Evolutionary conservation across 306 rosid species (phyloP).

Genomic region (Fagus crenata): DNA sequence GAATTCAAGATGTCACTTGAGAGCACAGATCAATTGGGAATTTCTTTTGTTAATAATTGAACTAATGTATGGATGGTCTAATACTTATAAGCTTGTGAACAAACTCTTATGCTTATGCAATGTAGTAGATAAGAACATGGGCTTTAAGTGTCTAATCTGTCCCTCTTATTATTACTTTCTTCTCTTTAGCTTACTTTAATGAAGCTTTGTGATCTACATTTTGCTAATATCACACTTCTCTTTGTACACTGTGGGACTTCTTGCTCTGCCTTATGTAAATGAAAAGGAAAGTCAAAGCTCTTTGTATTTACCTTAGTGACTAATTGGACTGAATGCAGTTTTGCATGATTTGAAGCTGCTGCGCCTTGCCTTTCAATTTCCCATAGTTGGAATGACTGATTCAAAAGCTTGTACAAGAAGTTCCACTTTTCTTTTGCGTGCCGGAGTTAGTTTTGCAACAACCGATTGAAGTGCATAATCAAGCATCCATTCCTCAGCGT

Average conservation of each 20-base stretch:
- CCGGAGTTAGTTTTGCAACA: slow-evolving; percentile 78
- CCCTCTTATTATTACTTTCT: neutral
- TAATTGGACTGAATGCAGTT: slow-evolving; percentile 21
- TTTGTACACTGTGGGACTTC: neutral
- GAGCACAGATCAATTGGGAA: neutral
- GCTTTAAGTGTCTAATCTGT: neutral
- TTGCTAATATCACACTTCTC: slow-evolving; percentile 4
- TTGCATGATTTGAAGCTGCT: slow-evolving; percentile 29
- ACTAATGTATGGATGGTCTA: neutral
- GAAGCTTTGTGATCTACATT: slow-evolving; percentile 2
- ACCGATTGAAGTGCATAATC: slow-evolving; percentile 86
- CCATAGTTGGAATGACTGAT: slow-evolving; percentile 65
- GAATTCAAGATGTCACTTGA: slow-evolving; percentile 15
- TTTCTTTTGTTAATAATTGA: neutral
- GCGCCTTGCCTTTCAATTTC: slow-evolving; percentile 36
- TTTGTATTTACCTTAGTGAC: slow-evolving; percentile 34
- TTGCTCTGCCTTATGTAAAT: neutral
- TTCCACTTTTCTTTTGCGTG: slow-evolving; percentile 78
- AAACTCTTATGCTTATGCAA: no score
- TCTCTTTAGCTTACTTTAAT: slow-evolving; percentile 16
- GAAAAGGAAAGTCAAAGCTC: slow-evolving; percentile 4
- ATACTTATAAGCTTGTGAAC: no score
- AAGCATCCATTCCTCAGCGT: slow-evolving; percentile 96
- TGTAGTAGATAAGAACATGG: neutral
- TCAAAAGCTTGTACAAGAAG: slow-evolving; percentile 93